Evolutionary conservation across 352 stramenopile species (phyloP).

Genomic region (Globisporangium paroecandrum): DNA sequence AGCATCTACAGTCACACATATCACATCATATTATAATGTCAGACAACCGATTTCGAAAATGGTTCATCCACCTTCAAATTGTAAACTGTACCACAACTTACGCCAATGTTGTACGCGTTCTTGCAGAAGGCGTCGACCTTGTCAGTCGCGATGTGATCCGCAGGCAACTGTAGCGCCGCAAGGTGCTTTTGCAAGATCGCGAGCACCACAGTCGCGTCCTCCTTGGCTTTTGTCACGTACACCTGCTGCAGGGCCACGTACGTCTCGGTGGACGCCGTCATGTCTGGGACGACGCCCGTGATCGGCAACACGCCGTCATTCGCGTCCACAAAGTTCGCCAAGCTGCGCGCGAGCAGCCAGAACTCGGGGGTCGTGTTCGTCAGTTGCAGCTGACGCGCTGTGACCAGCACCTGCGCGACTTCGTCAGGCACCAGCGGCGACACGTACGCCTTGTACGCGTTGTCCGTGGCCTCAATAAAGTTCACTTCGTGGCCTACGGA

Average conservation of each 20-base stretch:
- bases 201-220: conserved; percentile 50
- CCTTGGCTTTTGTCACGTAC: conserved; percentile 89
- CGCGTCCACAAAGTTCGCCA: conserved; percentile 75
- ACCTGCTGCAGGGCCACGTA: conserved; percentile 94
- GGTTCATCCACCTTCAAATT: not conserved
- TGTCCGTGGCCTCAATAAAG: conserved; percentile 91
- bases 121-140: conserved; percentile 90
- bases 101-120: conserved; percentile 86
- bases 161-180: conserved; percentile 22
- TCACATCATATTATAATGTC: not conserved
- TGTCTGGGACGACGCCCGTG: conserved; percentile 94
- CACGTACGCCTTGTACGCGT: conserved; percentile 93
- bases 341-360: conserved; percentile 69
- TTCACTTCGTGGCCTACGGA: conserved; percentile 89
- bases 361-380: conserved; percentile 58
- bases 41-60: not conserved
- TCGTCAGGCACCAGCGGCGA: conserved; percentile 77
- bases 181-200: conserved; percentile 34
- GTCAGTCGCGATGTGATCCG: conserved; percentile 48
- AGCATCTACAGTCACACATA: conserved; percentile 35
- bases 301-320: conserved; percentile 75
- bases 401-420: conserved; percentile 54
- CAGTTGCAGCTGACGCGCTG: conserved; percentile 34
- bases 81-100: conserved; percentile 23
- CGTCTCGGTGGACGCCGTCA: conserved; percentile 93